These are phyloP conservation scores for Somion occarium DNA, from an alignment of 1,284 basidiomycete species.

Conservation along the genomic window DNA sequence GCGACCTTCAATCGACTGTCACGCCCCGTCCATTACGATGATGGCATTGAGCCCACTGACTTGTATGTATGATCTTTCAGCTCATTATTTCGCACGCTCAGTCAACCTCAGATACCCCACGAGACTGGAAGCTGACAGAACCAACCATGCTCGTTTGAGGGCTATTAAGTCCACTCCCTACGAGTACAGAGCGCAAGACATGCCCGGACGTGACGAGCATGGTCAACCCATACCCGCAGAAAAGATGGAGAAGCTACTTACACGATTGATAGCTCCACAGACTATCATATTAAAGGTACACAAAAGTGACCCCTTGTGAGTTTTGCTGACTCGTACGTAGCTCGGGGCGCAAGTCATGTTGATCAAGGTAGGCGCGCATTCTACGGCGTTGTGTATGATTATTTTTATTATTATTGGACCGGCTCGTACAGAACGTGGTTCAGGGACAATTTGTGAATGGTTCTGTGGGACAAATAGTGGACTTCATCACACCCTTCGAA, in stretches of 20 bases:
- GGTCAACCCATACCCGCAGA: conserved; percentile 15
- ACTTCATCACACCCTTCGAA: conserved; percentile 48
- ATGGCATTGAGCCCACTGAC: conserved; percentile 80
- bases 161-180: conserved; percentile 25
- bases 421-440: too few species aligned
- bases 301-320: too few species aligned
- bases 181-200: conserved; percentile 35
- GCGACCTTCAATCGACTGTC: conserved; percentile 56
- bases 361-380: conserved; percentile 49
- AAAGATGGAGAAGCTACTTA: conserved; percentile 20
- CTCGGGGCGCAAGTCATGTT: conserved; percentile 69
- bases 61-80: conserved; percentile 40
- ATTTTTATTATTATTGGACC: too few species aligned
- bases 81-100: neutral
- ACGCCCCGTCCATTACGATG: conserved; percentile 54
- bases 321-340: conserved; percentile 13
- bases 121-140: conserved; percentile 53
- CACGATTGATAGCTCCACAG: conserved; percentile 21
- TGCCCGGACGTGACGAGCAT: conserved; percentile 23
- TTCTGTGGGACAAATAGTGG: conserved; percentile 73
- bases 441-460: conserved; percentile 71
- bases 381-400: too few species aligned
- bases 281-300: conserved; percentile 10
- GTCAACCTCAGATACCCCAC: conserved; percentile 47
- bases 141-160: conserved; percentile 46